Evolutionary conservation across 2,329 filamentous ascomycete species (phyloP).

Genomic region (Apiospora koreana): DNA sequence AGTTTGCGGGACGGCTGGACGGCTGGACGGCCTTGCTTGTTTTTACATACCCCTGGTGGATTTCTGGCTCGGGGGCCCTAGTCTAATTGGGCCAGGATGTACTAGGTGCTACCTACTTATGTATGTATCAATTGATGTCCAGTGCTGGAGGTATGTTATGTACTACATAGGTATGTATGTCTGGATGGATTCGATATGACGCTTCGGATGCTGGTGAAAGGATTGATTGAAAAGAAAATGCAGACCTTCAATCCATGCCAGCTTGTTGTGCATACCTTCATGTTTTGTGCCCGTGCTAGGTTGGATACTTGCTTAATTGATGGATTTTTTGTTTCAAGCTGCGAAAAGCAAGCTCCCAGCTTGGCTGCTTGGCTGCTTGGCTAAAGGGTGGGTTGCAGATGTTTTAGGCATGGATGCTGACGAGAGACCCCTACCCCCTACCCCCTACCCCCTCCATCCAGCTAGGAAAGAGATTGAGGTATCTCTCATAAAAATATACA

Average conservation of each 20-base stretch:
- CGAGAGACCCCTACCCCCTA: not conserved
- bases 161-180: too few relatives aligned
- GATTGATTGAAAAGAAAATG: not conserved
- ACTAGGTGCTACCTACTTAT: too few relatives aligned
- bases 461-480: too few relatives aligned
- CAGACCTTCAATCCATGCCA: not conserved
- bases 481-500: too few relatives aligned
- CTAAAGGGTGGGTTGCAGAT: not conserved
- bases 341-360: not conserved
- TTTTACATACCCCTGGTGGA: not conserved
- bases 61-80: not conserved
- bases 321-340: not conserved
- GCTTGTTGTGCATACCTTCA: too few relatives aligned
- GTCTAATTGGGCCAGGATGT: not conserved
- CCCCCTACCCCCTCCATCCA: too few relatives aligned
- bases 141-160: too few relatives aligned
- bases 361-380: not conserved
- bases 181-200: not conserved
- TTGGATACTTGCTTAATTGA: not conserved
- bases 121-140: too few relatives aligned
- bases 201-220: not conserved
- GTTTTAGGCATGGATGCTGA: constrained; percentile 6
- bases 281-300: not conserved
- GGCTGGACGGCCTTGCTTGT: not conserved
- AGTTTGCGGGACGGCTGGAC: not conserved